phyloP scores from a whole-genome alignment of 768 basidiomycete genomes.

The Mrakia frigida region DNA sequence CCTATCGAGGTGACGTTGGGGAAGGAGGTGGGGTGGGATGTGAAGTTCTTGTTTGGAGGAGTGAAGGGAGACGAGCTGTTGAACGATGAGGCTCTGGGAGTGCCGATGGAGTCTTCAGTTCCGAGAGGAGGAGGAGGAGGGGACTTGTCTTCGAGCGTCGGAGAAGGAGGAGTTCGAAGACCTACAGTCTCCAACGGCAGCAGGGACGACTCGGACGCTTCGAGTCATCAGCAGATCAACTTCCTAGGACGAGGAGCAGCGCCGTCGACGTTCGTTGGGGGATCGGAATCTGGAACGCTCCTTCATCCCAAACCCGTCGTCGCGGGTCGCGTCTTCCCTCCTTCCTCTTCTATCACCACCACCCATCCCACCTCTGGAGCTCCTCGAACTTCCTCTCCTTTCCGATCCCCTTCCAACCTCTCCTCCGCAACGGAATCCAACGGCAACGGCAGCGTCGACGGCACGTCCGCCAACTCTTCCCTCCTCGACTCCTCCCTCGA shows the following conservation, averaged over 20 bases:
- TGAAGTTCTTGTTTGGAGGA: slow-evolving; percentile 41
- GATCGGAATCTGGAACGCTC: not conserved
- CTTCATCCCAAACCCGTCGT: slow-evolving; percentile 15
- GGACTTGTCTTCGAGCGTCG: not conserved
- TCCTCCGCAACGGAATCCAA: slow-evolving; percentile 2
- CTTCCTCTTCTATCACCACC: no score
- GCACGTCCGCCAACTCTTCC: not conserved
- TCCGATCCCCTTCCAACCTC: slow-evolving; percentile 1
- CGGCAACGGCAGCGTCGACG: not conserved
- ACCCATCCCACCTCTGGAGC: not conserved
- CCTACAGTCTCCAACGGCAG: not conserved
- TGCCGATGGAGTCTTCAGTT: not conserved
- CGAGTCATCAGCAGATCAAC: not conserved
- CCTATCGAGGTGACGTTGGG: slow-evolving; percentile 40
- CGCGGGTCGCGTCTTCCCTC: slow-evolving; percentile 1
- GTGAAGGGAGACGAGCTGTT: slow-evolving; percentile 35
- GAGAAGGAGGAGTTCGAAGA: not conserved
- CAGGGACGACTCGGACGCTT: not conserved
- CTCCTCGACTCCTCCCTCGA: not conserved
- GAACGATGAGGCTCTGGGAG: slow-evolving; percentile 37
- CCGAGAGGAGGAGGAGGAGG: not conserved
- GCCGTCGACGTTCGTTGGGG: not conserved
- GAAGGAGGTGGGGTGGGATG: slow-evolving; percentile 37
- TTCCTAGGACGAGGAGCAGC: slow-evolving; percentile 2
- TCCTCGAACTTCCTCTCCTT: slow-evolving; percentile 1